A percentile compares a stretch with the other conserved stretches of the same genome.
Evolutionary conservation across 2,329 filamentous ascomycete species (phyloP).

Genomic region (Metarhizium guizhouense): DNA sequence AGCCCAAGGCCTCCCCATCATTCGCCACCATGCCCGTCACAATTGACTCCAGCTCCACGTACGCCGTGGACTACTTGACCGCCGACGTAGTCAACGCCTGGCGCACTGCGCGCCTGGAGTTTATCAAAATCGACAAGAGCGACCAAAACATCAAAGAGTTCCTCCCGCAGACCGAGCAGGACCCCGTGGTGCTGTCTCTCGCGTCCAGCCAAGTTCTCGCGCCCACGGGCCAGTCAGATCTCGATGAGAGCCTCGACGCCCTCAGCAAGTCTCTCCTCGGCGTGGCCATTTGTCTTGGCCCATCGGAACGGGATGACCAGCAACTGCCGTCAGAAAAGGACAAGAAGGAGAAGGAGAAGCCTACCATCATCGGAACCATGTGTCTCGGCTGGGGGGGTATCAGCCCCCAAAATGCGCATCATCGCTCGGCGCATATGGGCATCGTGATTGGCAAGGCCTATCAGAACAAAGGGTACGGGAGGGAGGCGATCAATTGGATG

Average conservation of each 20-base stretch:
- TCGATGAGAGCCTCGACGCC: conserved; percentile 7
- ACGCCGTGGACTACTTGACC: conserved; percentile 2
- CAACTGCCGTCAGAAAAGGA: background rate
- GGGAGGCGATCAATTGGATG: conserved; percentile 36
- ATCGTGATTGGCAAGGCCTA: conserved; percentile 24
- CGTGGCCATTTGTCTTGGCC: conserved; percentile 12
- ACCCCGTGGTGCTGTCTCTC: conserved; percentile 9
- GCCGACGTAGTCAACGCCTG: conserved; percentile 7
- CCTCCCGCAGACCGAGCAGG: conserved; percentile 8
- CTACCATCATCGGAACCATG: conserved; percentile 13
- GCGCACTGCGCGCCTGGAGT: conserved; percentile 10
- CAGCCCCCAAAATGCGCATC: conserved; percentile 7
- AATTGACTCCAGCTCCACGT: background rate
- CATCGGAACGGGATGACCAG: conserved; percentile 1
- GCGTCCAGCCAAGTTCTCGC: conserved; percentile 5
- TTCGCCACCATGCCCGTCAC: background rate
- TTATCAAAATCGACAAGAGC: conserved; percentile 11
- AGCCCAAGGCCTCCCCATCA: background rate
- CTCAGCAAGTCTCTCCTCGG: conserved; percentile 10
- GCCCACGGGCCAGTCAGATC: conserved; percentile 8
- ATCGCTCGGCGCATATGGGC: conserved; percentile 19
- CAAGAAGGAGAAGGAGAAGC: conserved; percentile 3
- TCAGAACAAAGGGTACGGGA: conserved; percentile 33
- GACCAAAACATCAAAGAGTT: conserved; percentile 9
- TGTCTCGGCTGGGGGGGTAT: conserved; percentile 11